phyloP scores from a whole-genome alignment of 2,329 filamentous ascomycete species.

The Cladosporium sp. region DNA sequence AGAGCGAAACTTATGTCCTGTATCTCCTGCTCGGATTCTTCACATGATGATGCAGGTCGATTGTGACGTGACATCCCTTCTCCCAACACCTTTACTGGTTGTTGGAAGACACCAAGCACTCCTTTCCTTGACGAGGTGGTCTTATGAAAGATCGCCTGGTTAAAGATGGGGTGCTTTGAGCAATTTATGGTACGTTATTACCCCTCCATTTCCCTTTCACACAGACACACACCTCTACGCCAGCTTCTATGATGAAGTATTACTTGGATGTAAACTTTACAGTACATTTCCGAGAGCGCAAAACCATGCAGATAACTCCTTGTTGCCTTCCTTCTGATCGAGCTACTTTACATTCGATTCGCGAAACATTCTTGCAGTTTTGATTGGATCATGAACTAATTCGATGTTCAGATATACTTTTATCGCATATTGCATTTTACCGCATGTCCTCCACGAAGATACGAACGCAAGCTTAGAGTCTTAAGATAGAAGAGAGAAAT shows the following conservation, averaged over 20 bases:
- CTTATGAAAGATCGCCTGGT: not conserved
- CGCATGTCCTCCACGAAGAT: too few species aligned
- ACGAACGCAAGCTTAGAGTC: too few species aligned
- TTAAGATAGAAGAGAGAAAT: too few species aligned
- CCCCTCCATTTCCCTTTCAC: too few species aligned
- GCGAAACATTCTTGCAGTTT: not conserved
- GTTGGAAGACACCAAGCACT: not conserved
- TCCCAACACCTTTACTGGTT: not conserved
- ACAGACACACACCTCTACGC: not conserved
- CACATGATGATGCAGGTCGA: constrained; percentile 47
- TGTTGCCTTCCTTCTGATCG: constrained; percentile 14
- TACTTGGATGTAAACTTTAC: constrained; percentile 14
- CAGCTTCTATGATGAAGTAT: constrained; percentile 11
- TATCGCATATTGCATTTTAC: too few species aligned
- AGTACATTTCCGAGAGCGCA: constrained; percentile 12
- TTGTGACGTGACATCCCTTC: constrained; percentile 42
- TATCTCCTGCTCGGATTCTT: constrained; percentile 51
- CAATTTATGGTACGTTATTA: constrained; percentile 6
- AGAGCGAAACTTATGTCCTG: constrained; percentile 42
- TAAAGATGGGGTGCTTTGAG: not conserved
- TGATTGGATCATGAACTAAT: not conserved
- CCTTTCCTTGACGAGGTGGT: not conserved
- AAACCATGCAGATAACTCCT: constrained; percentile 14
- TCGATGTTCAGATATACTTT: constrained; percentile 7
- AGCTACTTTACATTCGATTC: not conserved